Percentiles rank a stretch among this genome's conserved stretches.
Conservation (phyloP, 2,329 filamentous ascomycete species). For the Fusarium dlaminii region DNA sequence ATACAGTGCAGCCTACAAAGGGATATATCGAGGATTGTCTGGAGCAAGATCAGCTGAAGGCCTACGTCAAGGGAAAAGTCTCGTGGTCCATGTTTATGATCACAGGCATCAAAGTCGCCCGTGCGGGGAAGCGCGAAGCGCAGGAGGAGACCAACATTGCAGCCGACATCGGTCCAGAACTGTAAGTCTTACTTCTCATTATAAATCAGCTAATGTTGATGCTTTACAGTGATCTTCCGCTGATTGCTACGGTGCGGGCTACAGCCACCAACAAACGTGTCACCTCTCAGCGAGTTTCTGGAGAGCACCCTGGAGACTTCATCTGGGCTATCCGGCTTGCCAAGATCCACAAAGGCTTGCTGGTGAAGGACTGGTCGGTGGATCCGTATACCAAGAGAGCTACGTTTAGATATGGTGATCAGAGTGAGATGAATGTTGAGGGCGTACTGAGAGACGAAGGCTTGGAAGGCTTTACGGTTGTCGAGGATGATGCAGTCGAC, state of each 20-base stretch:
- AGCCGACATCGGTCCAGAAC: not conserved
- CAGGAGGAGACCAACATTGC: fast-evolving
- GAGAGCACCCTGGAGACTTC: fast-evolving
- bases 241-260: not conserved
- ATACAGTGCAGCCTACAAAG: not conserved
- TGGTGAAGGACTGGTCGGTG: not conserved
- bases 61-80: not conserved
- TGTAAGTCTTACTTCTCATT: not conserved
- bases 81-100: not conserved
- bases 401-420: not conserved
- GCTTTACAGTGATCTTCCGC: not conserved
- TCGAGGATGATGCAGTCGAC: not conserved
- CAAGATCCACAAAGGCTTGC: not conserved
- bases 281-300: not conserved
- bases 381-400: not conserved
- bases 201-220: fast-evolving
- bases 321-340: not conserved
- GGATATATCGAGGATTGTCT: not conserved
- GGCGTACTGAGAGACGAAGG: fast-evolving
- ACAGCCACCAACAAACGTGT: not conserved
- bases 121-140: not conserved
- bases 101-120: not conserved
- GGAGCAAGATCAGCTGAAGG: fast-evolving
- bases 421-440: not conserved
- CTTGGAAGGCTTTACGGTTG: fast-evolving